Base-by-base conservation (phyloP, 2,329 filamentous ascomycete genomes). In the Calonectria hawksworthii region DNA sequence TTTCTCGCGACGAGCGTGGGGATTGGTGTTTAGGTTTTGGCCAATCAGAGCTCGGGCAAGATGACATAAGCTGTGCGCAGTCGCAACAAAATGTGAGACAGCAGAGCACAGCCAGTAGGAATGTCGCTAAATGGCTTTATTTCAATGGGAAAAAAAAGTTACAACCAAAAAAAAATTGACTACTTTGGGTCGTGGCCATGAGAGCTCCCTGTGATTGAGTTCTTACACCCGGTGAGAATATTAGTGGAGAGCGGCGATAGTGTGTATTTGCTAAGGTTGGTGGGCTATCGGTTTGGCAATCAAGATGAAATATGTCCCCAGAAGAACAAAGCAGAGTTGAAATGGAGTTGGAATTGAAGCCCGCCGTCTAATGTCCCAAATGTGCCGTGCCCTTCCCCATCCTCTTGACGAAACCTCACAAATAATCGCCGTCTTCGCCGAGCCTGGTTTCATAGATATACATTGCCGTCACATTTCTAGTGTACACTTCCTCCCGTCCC, bases 381-480 rank as follows among this genome's bases (percentile, higher is more conserved):
- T 65, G 50, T 26, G 51, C 52, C 73, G 34, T 65, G 54, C 44
- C 54, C 34, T 70, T 72, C 69, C 61, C 68, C 68, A 41, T 72
- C 52, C 44, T 66, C 41, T 32, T 51, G 9, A 51, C 65, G 44
- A 61, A 78, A 52, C 66, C 70, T 51, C 50, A n/a, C 64, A 52
- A 73, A 52, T 72, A 70, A 64, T 61, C 68, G 67, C 71, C 71
- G 70, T 70, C 75, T 66, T 67, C 68, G 68, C 67, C 74, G 44
- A 69, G 52, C 69, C 28, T 79, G 77, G 74, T 81, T 77, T 73
- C 74, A 79, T 82, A 80, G 75, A 81, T 82, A 78, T 82, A 80
- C 79, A 82, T 78, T 73, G 69, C 75, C 78, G 74, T 75, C 69
- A 67, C 74, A 52, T 70, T 80, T 69, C 74, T 82, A 81, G 73